Evolutionary conservation across 805 yeast genomes (phyloP).

Genomic region (Citeromyces matritensis): DNA sequence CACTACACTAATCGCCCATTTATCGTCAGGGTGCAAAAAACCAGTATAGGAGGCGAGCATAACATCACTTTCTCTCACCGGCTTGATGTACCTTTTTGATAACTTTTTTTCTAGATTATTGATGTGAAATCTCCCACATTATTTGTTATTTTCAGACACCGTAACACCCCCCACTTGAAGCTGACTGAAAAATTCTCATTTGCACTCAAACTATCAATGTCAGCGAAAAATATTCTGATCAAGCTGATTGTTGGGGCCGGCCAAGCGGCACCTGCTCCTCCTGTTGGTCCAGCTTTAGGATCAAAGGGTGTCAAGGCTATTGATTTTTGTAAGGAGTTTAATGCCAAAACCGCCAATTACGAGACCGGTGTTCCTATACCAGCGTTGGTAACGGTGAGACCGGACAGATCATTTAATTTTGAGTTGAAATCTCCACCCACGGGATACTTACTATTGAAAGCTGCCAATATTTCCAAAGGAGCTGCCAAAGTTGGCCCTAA

Average conservation of each 20-base stretch:
- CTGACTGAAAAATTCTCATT: not conserved
- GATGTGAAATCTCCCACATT: not conserved
- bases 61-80: too few relatives aligned
- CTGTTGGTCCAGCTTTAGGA: slow-evolving; percentile 97
- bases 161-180: not conserved
- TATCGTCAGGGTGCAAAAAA: not conserved
- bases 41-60: too few relatives aligned
- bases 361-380: slow-evolving; percentile 87
- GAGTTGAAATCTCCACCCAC: slow-evolving; percentile 89
- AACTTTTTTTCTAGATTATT: not conserved
- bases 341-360: slow-evolving; percentile 86
- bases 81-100: too few relatives aligned
- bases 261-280: slow-evolving; percentile 96
- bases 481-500: slow-evolving; percentile 51
- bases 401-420: slow-evolving; percentile 83
- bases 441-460: slow-evolving; percentile 68
- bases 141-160: not conserved
- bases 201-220: slow-evolving; percentile 6
- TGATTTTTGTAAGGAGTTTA: slow-evolving; percentile 96
- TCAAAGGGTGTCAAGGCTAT: slow-evolving; percentile 98
- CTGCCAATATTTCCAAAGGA: slow-evolving; percentile 73
- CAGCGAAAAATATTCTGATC: slow-evolving; percentile 40
- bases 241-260: slow-evolving; percentile 94
- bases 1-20: slow-evolving; percentile 80
- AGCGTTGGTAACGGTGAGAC: slow-evolving; percentile 67